Base-by-base conservation (phyloP, 495 filamentous ascomycete genomes). In the Aspergillus hancockii region DNA sequence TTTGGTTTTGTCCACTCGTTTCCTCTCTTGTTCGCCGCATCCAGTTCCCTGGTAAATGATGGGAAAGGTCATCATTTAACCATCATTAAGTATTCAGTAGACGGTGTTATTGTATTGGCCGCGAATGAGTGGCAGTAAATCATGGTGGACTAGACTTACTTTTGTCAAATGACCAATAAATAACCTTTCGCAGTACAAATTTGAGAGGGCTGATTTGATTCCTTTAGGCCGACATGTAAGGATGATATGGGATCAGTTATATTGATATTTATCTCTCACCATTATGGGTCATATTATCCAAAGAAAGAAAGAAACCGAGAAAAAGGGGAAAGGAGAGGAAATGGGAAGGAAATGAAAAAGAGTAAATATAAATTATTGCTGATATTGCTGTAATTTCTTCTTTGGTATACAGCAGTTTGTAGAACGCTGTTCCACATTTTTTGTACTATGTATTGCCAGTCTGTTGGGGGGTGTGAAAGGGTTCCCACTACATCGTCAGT, bases 101-200 rank as follows among this genome's bases (percentile, higher is more conserved):
- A 28, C 25, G 25, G 7, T 7, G 25, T 28, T 3, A 28, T 28
- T 28, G 3, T 3, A 40, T 54, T 21, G 34, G 16, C 19, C 34
- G 9, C 23, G 0, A 38, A 21, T 21, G 23, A 54, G 34, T 38
- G 52, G 30, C 30, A 34, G 52, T 54, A 54, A 40, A 38, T 13
- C 18, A 41, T 40, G n/a, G n/a, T 54, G 31, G 31, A 54, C 52
- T 28, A 34, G 52, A 40, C 40, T 38, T 34, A 54, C 36, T n/a
- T 22, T 54, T 12, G 21, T 25, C 46, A 14, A 25, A 25, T 25
- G 23, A 30, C 23, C 25, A 31, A 30, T 34, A 28, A 31, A 40
- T 54, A 54, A 54, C 52, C 52, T 54, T 54, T 40, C 31, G 52
- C 52, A 54, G 3, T 21, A 40, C 40, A 54, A 21, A 54, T 54